phyloP scores from a whole-genome alignment of 805 yeast genomes.

The Zygoascus biomembranicola region DNA sequence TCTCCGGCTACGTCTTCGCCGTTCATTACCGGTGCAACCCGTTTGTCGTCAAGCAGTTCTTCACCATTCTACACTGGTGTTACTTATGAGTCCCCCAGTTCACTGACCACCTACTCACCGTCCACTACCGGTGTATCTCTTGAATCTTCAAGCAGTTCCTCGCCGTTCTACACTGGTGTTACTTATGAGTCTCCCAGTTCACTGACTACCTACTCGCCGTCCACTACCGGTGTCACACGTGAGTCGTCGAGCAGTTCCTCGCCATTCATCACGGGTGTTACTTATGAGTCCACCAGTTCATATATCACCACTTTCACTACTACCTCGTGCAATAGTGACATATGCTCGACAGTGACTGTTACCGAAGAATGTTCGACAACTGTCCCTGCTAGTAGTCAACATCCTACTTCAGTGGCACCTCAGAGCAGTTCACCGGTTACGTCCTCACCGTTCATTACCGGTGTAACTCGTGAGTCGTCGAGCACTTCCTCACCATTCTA shows the following conservation, averaged over 20 bases:
- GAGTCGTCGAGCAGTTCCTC: neutral
- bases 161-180: neutral
- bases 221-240: neutral
- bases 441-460: neutral
- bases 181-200: neutral
- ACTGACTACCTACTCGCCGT: neutral
- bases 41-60: neutral
- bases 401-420: neutral
- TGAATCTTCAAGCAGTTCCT: neutral
- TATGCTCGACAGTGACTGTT: neutral
- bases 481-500: neutral
- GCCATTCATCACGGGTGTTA: neutral
- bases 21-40: neutral
- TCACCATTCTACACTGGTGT: neutral
- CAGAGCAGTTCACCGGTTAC: neutral
- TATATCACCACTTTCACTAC: neutral
- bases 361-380: neutral
- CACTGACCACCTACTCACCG: no score
- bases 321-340: neutral
- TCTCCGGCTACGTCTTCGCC: neutral
- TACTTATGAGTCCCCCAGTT: neutral
- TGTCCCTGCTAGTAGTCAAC: neutral
- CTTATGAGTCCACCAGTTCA: neutral
- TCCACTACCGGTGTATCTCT: neutral
- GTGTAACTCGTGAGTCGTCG: neutral